Conservation (phyloP, 371 early-diverging fungal genomes). For the Zychaea mexicana region DNA sequence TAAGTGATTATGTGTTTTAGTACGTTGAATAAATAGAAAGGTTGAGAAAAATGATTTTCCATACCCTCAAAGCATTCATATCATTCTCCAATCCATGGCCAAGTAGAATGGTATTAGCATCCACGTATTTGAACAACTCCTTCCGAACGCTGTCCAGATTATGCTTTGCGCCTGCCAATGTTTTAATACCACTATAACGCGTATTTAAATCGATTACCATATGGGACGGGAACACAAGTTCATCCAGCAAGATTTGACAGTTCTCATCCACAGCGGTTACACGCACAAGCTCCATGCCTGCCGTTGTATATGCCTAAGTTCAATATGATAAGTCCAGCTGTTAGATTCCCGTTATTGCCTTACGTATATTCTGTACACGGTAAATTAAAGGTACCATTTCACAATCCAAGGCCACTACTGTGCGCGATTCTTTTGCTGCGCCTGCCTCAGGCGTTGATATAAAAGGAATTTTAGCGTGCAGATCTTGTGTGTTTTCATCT, state of each 20-base stretch:
- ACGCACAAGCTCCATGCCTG: slow-evolving; percentile 60
- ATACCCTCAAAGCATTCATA: slow-evolving; percentile 47
- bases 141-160: slow-evolving; percentile 42
- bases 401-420: slow-evolving; percentile 48
- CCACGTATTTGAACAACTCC: slow-evolving; percentile 42
- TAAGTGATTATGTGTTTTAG: background rate
- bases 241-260: slow-evolving; percentile 50
- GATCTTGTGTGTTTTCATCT: slow-evolving; percentile 21
- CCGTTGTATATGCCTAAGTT: slow-evolving; percentile 45
- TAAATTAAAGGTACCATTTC: slow-evolving; percentile 48
- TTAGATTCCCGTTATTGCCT: too few species aligned
- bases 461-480: slow-evolving; percentile 53
- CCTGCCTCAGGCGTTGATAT: slow-evolving; percentile 26
- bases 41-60: background rate
- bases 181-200: slow-evolving; percentile 59
- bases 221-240: slow-evolving; percentile 52
- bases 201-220: slow-evolving; percentile 59
- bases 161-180: slow-evolving; percentile 46
- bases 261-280: slow-evolving; percentile 53
- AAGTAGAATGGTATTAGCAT: slow-evolving; percentile 39
- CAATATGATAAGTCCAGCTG: too few species aligned
- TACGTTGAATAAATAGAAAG: background rate
- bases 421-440: background rate
- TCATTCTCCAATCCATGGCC: slow-evolving; percentile 60
- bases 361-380: too few species aligned